These are phyloP conservation scores for Rhododendron simsii DNA, from an alignment of 148 eudicot genomes.

Conservation along the genomic window DNA sequence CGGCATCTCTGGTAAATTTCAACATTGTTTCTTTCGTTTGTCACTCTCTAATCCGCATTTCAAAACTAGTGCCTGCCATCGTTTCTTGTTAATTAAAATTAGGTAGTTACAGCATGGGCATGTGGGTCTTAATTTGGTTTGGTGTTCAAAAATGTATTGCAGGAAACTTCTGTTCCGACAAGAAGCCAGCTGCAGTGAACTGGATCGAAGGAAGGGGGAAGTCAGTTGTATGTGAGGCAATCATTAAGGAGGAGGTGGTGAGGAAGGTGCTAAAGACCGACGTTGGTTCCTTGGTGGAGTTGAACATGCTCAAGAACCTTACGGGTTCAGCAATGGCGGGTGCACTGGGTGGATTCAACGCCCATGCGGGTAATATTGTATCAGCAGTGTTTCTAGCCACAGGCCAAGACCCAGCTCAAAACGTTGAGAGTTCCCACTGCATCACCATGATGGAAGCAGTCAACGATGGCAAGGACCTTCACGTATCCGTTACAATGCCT, in stretches of 20 bases:
- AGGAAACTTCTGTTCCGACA: constrained; percentile 88
- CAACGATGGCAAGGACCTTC: constrained; percentile 76
- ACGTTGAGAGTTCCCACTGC: constrained; percentile 82
- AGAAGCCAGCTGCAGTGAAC: constrained; percentile 82
- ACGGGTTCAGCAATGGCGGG: constrained; percentile 87
- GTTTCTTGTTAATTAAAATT: neutral
- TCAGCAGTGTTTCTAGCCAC: constrained; percentile 77
- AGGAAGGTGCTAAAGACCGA: constrained; percentile 62
- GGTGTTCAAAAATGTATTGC: neutral
- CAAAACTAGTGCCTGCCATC: neutral
- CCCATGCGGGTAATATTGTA: constrained; percentile 81
- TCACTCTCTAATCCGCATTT: neutral
- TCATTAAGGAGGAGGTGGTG: constrained; percentile 68
- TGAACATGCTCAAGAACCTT: constrained; percentile 80
- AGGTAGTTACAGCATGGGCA: neutral
- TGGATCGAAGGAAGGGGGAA: constrained; percentile 92
- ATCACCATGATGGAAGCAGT: constrained; percentile 94
- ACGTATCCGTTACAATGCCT: constrained; percentile 85
- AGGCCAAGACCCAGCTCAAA: constrained; percentile 92
- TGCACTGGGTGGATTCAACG: constrained; percentile 86
- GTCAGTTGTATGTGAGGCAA: constrained; percentile 84
- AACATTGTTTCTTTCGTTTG: neutral
- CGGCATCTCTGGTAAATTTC: constrained; percentile 59
- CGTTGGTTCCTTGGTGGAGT: constrained; percentile 70
- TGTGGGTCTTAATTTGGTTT: neutral